Percentiles rank a stretch among this genome's conserved stretches.
phyloP scores from a whole-genome alignment of 139 green algal genomes.

The Edaphochlamys debaryana region DNA sequence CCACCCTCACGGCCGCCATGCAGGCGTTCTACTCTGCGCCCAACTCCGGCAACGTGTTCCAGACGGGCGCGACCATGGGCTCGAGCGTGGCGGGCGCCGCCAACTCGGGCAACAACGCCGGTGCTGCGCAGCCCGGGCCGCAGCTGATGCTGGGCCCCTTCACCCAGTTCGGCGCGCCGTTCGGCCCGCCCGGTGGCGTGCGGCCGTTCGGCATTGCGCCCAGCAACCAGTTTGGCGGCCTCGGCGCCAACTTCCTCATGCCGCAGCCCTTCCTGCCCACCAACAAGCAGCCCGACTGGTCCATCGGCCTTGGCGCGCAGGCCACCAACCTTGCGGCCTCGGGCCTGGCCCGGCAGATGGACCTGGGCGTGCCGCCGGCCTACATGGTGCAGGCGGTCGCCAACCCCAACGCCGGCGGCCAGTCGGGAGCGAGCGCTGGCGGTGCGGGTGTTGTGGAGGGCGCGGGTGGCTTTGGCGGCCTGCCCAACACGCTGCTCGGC shows the following conservation, averaged over 20 bases:
- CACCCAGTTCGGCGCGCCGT: conserved; percentile 11
- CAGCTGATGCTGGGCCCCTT: conserved; percentile 23
- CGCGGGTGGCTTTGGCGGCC: background rate
- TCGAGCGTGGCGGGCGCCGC: background rate
- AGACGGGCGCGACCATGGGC: background rate
- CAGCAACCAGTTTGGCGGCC: conserved; percentile 38
- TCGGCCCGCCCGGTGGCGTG: conserved; percentile 5
- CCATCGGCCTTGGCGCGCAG: conserved; percentile 39
- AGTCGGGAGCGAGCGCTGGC: background rate
- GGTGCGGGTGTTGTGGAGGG: background rate
- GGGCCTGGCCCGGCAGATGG: background rate
- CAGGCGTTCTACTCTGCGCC: conserved; percentile 19
- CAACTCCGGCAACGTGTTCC: background rate
- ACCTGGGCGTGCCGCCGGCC: conserved; percentile 26
- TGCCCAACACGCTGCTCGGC: conserved; percentile 16
- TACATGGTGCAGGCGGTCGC: conserved; percentile 1
- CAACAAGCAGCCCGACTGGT: conserved; percentile 65
- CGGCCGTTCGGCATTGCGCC: conserved; percentile 19
- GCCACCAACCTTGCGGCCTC: conserved; percentile 16
- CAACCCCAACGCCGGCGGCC: background rate
- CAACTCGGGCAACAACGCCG: background rate
- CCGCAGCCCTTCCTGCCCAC: conserved; percentile 56
- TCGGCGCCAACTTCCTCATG: conserved; percentile 45
- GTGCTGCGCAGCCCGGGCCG: background rate
- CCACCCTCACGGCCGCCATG: background rate